These are phyloP conservation scores for Podila horticola DNA, from an alignment of 192 early-diverging fungal species.

Conservation along the genomic window DNA sequence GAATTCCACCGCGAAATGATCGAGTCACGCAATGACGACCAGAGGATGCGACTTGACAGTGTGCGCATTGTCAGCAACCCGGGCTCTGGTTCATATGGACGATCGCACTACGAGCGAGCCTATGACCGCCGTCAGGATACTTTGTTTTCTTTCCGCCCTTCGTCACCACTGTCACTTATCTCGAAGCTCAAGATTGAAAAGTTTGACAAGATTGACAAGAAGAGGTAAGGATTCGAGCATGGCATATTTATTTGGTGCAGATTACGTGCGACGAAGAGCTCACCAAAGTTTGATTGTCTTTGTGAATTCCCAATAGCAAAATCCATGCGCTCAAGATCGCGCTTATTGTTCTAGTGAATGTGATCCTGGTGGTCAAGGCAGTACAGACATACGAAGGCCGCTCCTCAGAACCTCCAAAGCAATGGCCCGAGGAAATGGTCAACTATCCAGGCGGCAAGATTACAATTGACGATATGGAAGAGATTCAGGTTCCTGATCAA, in stretches of 20 bases:
- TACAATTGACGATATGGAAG: neutral
- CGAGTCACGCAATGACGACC: neutral
- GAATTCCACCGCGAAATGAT: constrained; percentile 17
- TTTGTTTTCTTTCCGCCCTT: constrained; percentile 3
- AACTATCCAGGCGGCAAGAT: constrained; percentile 22
- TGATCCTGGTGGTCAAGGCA: constrained; percentile 27
- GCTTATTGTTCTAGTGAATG: constrained; percentile 29
- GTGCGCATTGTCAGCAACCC: constrained; percentile 4
- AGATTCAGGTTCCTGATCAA: neutral
- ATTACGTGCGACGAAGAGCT: too few species aligned
- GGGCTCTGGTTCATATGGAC: neutral
- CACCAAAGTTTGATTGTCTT: neutral
- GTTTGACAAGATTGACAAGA: constrained; percentile 3
- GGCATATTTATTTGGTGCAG: neutral
- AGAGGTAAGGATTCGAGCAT: constrained; percentile 9
- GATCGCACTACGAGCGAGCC: neutral
- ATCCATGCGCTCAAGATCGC: constrained; percentile 23
- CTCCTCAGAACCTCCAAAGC: neutral
- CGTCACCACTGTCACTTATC: neutral
- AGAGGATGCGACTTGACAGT: constrained; percentile 1
- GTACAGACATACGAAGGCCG: constrained; percentile 7
- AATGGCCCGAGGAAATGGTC: constrained; percentile 28
- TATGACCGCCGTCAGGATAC: neutral
- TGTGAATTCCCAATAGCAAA: constrained; percentile 9
- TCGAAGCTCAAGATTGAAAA: constrained; percentile 13